These are phyloP conservation scores for Drosera capensis DNA, from an alignment of 148 eudicot species.

Conservation along the genomic window DNA sequence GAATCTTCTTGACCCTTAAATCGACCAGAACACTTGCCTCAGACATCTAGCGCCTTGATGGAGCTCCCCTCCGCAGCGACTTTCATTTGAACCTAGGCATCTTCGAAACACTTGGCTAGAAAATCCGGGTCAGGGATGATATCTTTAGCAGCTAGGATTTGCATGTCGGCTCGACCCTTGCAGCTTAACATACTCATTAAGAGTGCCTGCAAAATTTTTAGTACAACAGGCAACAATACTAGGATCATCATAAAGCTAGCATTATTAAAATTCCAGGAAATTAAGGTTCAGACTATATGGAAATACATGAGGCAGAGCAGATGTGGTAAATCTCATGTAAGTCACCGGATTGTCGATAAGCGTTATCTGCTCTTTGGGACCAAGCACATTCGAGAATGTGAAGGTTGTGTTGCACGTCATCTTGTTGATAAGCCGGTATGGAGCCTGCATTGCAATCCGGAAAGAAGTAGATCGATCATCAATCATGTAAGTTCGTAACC, in stretches of 20 bases:
- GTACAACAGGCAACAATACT: no score
- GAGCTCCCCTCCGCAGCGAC: conserved; percentile 17
- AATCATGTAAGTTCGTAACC: no score
- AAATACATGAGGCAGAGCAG: neutral
- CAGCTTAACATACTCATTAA: conserved; percentile 25
- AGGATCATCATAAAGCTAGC: no score
- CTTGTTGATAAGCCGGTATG: neutral
- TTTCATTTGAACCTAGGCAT: conserved; percentile 57
- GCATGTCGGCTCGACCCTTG: conserved; percentile 11
- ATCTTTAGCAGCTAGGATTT: conserved; percentile 20
- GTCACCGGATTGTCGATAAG: neutral
- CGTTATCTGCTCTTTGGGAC: neutral
- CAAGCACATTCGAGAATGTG: neutral
- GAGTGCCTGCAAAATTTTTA: conserved; percentile 11
- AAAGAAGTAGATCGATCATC: neutral
- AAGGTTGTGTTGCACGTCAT: neutral
- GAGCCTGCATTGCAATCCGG: neutral
- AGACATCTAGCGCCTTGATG: no score
- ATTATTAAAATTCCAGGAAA: no score
- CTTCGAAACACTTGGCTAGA: conserved; percentile 22
- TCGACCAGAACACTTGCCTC: conserved; percentile 38
- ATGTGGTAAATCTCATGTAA: neutral
- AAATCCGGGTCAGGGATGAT: conserved; percentile 14
- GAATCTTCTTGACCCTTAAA: no score
- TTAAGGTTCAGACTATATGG: no score